Base-by-base conservation (phyloP, 495 filamentous ascomycete species). In the Podospora pseudopauciseta region DNA sequence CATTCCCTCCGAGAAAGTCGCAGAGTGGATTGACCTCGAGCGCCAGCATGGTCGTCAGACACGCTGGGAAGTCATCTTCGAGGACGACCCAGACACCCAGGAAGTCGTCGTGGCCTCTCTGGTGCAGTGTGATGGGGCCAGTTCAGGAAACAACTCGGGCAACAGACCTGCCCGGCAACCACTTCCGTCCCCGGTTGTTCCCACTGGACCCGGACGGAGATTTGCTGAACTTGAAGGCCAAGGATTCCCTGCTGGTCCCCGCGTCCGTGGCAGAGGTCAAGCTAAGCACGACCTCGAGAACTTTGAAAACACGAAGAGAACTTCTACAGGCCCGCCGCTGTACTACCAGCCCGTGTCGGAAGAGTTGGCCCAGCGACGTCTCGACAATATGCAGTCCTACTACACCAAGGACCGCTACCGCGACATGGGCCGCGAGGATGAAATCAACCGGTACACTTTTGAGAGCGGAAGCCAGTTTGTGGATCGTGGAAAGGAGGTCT, bases 1-100 rank as follows among this genome's bases (percentile, higher is more conserved):
- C 75, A 85, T 97, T 5, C 95, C 95, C 0, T 86, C 91, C 65
- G 86, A 92, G 27, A 85, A 86, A 67, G 80, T 96, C 15, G 72
- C 80, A 26, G 85, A 89, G 57, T 99, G 94, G 94, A 86, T 96
- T 63, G 80, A 85, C 11, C 83, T 76, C 9, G 92, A 97, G 81
- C 84, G 13, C 76, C 79, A 11, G 74, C 80, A 49, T 75, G 84
- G 2, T 74, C 82, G 39, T 77, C 86, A 5, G 5, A 82, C 80
- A 62, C 82, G 87, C 68, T 86, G 79, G 69, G 94, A 90, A 86
- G 74, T 80, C 2, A 60, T 67, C 5, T 84, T 83, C 64, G 85
- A 86, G 54, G 32, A 19, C 13, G 32, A 63, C 34, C 72, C 77
- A 15, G 71, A 75, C n/a, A 82, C 83, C 19, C 80, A 83, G 0